Evolutionary conservation across 2,329 filamentous ascomycete genomes (phyloP), one percentile per base, ranked within the genome.

Genomic region (Elsinoe necatrix): DNA sequence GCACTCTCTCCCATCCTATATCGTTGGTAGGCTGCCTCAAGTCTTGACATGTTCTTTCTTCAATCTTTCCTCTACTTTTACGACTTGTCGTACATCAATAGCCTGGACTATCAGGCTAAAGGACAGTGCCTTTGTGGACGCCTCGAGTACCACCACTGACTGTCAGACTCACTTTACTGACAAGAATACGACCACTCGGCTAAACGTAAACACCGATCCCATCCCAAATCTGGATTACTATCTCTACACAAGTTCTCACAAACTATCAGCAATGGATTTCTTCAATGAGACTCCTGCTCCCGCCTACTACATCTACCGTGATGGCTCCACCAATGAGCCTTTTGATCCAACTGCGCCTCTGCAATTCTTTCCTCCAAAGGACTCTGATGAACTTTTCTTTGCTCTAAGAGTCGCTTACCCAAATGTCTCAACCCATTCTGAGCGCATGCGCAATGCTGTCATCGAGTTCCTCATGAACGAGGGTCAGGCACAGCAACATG

Each of bases 351-450:
- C 65, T 42, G 63, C 65, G 34, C 59, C 68, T 45, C 61, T 67
- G 25, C 60, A 66, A 55, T 71, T 70, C 66, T 69, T 66, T 61
- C 69, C 69, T 41, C 60, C 67, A 27, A 70, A 70, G 59, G 69
- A 68, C 55, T 72, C 69, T 9, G 69, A 72, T 54, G 69, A 71
- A 55, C 65, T 72, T 4, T 70, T 70, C 63, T 67, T 70, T 50
- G 69, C 69, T 39, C 62, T 72, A 20, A 62, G 67, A 41, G 51
- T 58, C 25, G 67, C 68, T 21, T 72, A 63, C 55, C 68, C 69
- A 4, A 63, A 67, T 52, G 61, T 68, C 31, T 65, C 65, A 51
- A 67, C 64, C 45, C 69, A 71, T 54, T 66, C 67, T n/a, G 69
- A 71, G 58, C 68, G 69, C 47, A 68, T 71, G 67, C 66, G 69